Percentiles rank a stretch among this genome's conserved stretches.
Evolutionary conservation across 2,329 filamentous ascomycete species (phyloP).

Genomic region (Pleurostoma richardsiae): DNA sequence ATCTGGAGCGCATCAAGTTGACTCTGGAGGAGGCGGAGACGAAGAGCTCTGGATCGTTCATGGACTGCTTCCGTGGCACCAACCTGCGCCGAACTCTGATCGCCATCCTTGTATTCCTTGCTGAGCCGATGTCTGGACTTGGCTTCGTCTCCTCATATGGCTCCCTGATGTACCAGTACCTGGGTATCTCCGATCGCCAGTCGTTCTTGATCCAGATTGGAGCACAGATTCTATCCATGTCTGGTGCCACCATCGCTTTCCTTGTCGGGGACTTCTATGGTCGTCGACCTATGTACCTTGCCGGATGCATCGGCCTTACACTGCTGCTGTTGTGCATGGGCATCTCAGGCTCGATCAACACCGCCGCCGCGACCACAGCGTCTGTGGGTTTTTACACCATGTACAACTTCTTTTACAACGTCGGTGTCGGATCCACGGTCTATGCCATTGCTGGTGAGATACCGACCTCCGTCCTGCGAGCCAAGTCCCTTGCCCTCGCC

Average conservation of each 20-base stretch:
- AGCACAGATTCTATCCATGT: slow-evolving; percentile 20
- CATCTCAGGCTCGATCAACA: slow-evolving; percentile 16
- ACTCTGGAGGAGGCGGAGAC: slow-evolving; percentile 14
- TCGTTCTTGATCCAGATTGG: slow-evolving; percentile 21
- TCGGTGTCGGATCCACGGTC: slow-evolving; percentile 13
- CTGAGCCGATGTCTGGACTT: slow-evolving; percentile 12
- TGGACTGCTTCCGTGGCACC: slow-evolving; percentile 17
- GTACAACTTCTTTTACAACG: slow-evolving; percentile 12
- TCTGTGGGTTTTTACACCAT: slow-evolving; percentile 12
- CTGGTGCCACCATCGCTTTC: slow-evolving; percentile 19
- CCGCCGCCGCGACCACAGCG: slow-evolving; percentile 15
- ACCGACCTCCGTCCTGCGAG: slow-evolving; percentile 13
- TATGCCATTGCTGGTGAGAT: slow-evolving; percentile 16
- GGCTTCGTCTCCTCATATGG: slow-evolving; percentile 13
- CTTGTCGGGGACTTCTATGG: slow-evolving; percentile 18
- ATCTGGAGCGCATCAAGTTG: slow-evolving; percentile 11
- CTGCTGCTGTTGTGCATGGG: slow-evolving; percentile 20
- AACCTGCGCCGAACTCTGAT: slow-evolving; percentile 16
- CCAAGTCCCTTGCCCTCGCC: slow-evolving; percentile 14
- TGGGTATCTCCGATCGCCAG: slow-evolving; percentile 18
- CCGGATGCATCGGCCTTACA: slow-evolving; percentile 14
- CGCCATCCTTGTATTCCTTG: slow-evolving; percentile 9
- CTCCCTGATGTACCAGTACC: slow-evolving; percentile 17
- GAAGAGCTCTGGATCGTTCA: slow-evolving; percentile 6
- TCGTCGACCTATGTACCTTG: slow-evolving; percentile 20